Base-by-base conservation (phyloP, 1,284 basidiomycete species). In the Athelia sp. region DNA sequence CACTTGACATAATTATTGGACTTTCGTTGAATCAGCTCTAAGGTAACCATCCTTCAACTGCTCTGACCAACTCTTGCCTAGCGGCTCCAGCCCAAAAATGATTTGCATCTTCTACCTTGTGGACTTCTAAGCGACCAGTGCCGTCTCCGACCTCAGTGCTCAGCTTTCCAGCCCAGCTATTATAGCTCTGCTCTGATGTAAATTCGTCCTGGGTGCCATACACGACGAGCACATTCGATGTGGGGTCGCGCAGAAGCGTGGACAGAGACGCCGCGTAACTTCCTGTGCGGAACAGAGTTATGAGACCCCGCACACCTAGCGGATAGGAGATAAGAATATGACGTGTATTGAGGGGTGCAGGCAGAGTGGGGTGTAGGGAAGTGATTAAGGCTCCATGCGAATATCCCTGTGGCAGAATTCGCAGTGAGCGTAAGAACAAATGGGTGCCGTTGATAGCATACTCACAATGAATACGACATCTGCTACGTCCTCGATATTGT, bases 291-390 rank as follows among this genome's bases (percentile, higher is more conserved):
- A 92, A 90, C 45, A 84, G 62, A 3, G 88, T 90, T 31, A 93
- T 70, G 59, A 84, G 76, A 22, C 73, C 72, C 36, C 86, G 73
- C 11, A 83, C 81, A 6, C 82, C 79, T 6, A 91, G 68, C 0
- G 90, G 90, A 58, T 92, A 92, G 1, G 87, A 90, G 19, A 93
- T 63, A 34, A 93, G 65, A 44, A 91, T 69, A 61, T 90, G 83
- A 10, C 74, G 76, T 0, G 79, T 83, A 55, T 69, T 71, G 46
- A 85, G 61, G 15, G 70, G 68, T 17, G 69, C 55, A 0, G 70
- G 62, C 2, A 77, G 64, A 15, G 76, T 61, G 1, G 84, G 81
- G 51, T 81, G 79, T 47, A 83, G 64, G 2, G 84, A 86, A 1
- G 79, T 77, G 31, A 87, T 81, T 21, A 93, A 71, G 1, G 85